Evolutionary conservation across 2,329 filamentous ascomycete species (phyloP).

Genomic region (Alternaria alternata): DNA sequence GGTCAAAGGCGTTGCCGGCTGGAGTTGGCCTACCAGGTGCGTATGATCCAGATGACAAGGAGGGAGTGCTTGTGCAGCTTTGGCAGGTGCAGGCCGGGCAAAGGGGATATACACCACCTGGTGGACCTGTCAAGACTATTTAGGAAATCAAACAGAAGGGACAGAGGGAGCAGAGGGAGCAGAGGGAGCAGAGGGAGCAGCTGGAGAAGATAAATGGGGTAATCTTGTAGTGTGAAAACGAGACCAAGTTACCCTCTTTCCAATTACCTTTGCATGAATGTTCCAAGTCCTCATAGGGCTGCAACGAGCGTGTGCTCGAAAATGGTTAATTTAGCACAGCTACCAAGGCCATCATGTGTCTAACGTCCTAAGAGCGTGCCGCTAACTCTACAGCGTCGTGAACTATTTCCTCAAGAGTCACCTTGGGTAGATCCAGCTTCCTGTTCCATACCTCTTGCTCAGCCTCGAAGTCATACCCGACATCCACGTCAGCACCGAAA

Average conservation of each 20-base stretch:
- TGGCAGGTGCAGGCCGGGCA: conserved; percentile 25
- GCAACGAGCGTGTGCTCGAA: neutral
- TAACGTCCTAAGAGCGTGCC: neutral
- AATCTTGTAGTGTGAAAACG: neutral
- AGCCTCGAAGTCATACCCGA: conserved; percentile 32
- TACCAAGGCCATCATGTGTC: neutral
- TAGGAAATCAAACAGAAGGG: neutral
- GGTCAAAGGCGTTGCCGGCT: conserved; percentile 19
- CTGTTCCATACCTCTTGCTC: conserved; percentile 35
- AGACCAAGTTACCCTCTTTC: neutral
- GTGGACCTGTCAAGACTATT: conserved; percentile 25
- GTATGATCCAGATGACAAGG: conserved; percentile 32
- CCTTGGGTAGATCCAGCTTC: conserved; percentile 27
- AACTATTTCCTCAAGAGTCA: conserved; percentile 31
- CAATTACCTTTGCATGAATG: neutral
- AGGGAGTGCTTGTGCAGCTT: conserved; percentile 26
- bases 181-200: neutral
- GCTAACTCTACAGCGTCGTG: neutral
- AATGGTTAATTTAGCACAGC: neutral
- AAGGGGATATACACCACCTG: conserved; percentile 26
- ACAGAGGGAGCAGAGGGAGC: neutral
- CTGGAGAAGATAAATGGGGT: neutral
- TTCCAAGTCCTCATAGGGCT: neutral
- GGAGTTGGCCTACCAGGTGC: conserved; percentile 32
- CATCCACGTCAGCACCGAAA: conserved; percentile 33